Conservation (phyloP, 2,329 filamentous ascomycete genomes). For the Penicillium sp. region DNA sequence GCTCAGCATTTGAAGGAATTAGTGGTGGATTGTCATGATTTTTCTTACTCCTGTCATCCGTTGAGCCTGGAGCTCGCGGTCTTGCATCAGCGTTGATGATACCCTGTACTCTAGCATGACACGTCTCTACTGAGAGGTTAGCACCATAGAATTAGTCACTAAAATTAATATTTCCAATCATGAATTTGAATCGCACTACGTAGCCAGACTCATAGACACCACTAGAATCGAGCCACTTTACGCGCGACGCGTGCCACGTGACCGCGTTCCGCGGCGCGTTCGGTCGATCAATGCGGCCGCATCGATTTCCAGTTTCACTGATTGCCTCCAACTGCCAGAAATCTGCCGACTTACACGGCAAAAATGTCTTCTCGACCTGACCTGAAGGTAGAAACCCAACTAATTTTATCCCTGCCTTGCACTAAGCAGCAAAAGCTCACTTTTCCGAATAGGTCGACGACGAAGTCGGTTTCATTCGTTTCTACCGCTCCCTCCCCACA, state of each 20-base stretch:
- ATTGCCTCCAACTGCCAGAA: conserved; percentile 10
- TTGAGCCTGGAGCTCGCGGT: conserved; percentile 21
- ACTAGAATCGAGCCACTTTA: too few species aligned
- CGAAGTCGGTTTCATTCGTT: conserved; percentile 92
- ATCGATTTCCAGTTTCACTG: conserved; percentile 17
- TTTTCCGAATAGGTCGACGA: conserved; percentile 68
- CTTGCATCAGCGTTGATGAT: conserved; percentile 27
- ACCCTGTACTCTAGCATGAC: conserved; percentile 21
- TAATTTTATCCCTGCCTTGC: background rate
- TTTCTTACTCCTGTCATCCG: conserved; percentile 21
- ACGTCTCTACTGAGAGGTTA: background rate
- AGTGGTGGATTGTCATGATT: conserved; percentile 9
- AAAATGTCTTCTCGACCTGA: conserved; percentile 67
- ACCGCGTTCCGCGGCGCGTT: conserved; percentile 25
- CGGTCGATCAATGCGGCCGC: conserved; percentile 13
- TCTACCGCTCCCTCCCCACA: conserved; percentile 77
- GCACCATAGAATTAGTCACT: too few species aligned
- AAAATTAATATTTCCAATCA: too few species aligned
- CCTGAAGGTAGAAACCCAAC: conserved; percentile 53
- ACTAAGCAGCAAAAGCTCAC: conserved; percentile 3
- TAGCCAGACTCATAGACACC: too few species aligned
- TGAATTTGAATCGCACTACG: too few species aligned
- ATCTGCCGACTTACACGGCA: conserved; percentile 24
- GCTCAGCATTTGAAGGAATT: conserved; percentile 11
- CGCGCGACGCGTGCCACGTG: conserved; percentile 37